Percentiles rank a stretch among this genome's conserved stretches.
These are phyloP conservation scores for Aspergillus sojae DNA, from an alignment of 2,329 filamentous ascomycete species.

Conservation along the genomic window DNA sequence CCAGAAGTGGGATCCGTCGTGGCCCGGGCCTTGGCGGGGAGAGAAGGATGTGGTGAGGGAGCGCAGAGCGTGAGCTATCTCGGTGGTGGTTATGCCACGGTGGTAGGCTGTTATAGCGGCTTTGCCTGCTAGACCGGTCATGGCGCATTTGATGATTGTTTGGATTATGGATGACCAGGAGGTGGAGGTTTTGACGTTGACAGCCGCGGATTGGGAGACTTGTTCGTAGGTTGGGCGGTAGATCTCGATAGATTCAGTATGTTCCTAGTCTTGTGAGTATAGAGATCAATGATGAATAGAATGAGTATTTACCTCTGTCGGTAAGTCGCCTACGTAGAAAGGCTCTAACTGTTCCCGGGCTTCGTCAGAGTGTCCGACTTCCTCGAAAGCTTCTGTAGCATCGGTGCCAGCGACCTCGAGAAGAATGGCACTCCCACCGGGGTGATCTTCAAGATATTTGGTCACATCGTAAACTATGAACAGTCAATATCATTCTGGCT, in stretches of 20 bases:
- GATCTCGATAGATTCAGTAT: constrained; percentile 22
- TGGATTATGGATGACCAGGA: background rate
- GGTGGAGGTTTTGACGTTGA: constrained; percentile 16
- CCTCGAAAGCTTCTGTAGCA: constrained; percentile 44
- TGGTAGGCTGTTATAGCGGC: constrained; percentile 8
- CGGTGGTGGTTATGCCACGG: background rate
- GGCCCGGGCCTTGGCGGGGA: background rate
- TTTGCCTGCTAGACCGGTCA: constrained; percentile 10
- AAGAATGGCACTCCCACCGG: constrained; percentile 45
- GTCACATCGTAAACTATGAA: constrained; percentile 59
- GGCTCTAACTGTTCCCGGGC: constrained; percentile 43
- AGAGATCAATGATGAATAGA: background rate
- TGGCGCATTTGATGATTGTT: constrained; percentile 8
- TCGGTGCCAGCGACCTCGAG: constrained; percentile 45
- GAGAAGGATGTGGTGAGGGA: background rate
- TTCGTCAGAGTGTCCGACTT: constrained; percentile 48
- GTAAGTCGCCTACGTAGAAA: constrained; percentile 36
- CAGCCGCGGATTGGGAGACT: constrained; percentile 22
- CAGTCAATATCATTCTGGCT: background rate
- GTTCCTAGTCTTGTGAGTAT: constrained; percentile 11
- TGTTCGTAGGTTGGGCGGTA: constrained; percentile 25
- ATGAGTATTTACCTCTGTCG: constrained; percentile 15
- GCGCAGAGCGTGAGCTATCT: background rate
- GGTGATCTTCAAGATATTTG: constrained; percentile 61
- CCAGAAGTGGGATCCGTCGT: constrained; percentile 19